phyloP scores from a whole-genome alignment of 495 filamentous ascomycete genomes.

The Penicillium flavigenum region DNA sequence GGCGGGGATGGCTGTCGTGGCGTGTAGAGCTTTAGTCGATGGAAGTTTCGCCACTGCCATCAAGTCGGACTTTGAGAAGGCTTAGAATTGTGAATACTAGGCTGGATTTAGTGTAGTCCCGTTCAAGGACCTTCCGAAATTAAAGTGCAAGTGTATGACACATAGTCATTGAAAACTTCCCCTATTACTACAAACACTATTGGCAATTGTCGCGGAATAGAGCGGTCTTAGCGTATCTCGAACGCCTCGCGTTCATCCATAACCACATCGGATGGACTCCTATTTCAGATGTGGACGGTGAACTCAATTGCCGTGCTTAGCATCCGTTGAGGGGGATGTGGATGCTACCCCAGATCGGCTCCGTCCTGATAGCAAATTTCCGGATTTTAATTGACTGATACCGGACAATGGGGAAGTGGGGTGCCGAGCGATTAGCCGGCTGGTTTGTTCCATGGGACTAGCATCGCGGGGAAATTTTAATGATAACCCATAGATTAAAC shows the following conservation, averaged over 20 bases:
- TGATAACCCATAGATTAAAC: neutral
- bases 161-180: neutral
- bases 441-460: neutral
- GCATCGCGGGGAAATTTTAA: conserved; percentile 11
- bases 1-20: conserved; percentile 57
- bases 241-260: neutral
- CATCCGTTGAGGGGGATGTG: conserved; percentile 8
- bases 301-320: conserved; percentile 7
- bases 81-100: neutral
- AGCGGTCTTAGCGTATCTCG: neutral
- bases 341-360: conserved; percentile 2
- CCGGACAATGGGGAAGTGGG: neutral
- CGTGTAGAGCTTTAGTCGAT: conserved; percentile 48
- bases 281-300: neutral
- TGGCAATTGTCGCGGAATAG: conserved; percentile 4
- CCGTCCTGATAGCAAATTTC: conserved; percentile 1
- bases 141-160: neutral
- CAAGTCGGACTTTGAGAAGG: conserved; percentile 36
- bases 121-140: neutral
- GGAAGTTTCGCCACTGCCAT: conserved; percentile 44
- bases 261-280: neutral
- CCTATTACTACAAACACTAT: neutral
- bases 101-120: neutral
- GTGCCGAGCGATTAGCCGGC: conserved; percentile 6
- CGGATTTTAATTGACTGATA: neutral